Evolutionary conservation across 2,329 filamentous ascomycete species (phyloP), one percentile per base, ranked within the genome.

Genomic region (Aureobasidium sp.): DNA sequence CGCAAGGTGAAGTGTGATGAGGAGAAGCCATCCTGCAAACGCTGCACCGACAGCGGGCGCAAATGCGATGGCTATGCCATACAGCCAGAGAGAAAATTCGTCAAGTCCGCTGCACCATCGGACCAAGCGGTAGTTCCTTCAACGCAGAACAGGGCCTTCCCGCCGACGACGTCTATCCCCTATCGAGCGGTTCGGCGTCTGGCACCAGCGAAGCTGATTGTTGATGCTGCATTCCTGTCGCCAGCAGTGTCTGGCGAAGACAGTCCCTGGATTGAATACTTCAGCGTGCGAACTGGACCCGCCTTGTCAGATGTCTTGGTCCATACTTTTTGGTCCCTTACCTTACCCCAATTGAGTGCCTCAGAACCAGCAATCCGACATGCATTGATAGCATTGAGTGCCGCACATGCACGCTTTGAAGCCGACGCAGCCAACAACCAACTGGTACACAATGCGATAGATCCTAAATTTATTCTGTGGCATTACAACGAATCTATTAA

Each of bases 1-100:
- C 79, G 81, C 58, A 80, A 81, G 62, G 78, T 84, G 59, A 84
- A 84, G 68, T 84, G 82, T 68, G 81, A 83, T 64, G 81, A 84
- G 70, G 72, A 70, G 21, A 82, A 80, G 61, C 82, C 82, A 1
- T 72, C 69, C 42, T 85, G 82, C 65, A 69, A 77, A 39, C 78
- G 80, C 61, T 85, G 82, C 66, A 77, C 75, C 37, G 81, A 78
- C 61, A 83, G 81, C 3, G 81, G 82, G 14, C 77, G 82, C 57
- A 78, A 76, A 65, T 85, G 82, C 66, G 82, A 85, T 67, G 82
- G 82, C 62, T 84, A 85, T 59, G 66, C 62, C n/a, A 47, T 61
- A 10, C 62, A 61, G 44, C 58, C 50, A 30, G 39, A 37, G 16
- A 48, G 25, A n/a, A 29, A 58, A 21, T 4, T 6, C 21, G n/a